phyloP scores from a whole-genome alignment of 805 yeast genomes.

The Saturnispora serradocipensis region DNA sequence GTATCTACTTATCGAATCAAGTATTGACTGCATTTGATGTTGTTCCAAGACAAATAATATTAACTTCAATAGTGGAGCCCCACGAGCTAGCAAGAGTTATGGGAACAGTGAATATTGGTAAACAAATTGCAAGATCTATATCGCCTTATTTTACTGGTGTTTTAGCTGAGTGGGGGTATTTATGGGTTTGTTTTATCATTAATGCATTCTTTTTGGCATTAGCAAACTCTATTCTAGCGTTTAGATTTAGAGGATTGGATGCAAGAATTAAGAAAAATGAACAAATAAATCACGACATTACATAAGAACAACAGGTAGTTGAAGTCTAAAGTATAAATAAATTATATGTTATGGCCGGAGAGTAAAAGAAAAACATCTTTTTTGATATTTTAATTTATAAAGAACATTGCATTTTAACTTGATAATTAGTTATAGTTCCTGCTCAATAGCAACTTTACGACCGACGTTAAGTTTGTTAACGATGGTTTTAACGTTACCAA shows the following conservation, averaged over 20 bases:
- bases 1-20: conserved; percentile 45
- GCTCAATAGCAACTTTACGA: conserved; percentile 18
- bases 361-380: not conserved
- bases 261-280: conserved; percentile 16
- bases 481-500: conserved; percentile 1
- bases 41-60: conserved; percentile 76
- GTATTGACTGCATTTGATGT: conserved; percentile 79
- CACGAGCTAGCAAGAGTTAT: conserved; percentile 64
- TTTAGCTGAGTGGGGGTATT: conserved; percentile 42
- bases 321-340: not conserved
- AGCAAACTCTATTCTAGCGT: conserved; percentile 38
- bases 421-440: conserved; percentile 13
- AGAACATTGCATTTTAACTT: not conserved
- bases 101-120: conserved; percentile 81
- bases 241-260: conserved; percentile 35
- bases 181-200: conserved; percentile 45
- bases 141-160: conserved; percentile 79
- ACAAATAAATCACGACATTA: conserved; percentile 15
- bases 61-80: conserved; percentile 56
- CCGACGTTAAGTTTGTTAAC: conserved; percentile 16
- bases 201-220: conserved; percentile 42
- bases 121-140: conserved; percentile 73
- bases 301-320: not conserved
- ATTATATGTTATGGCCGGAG: not conserved
- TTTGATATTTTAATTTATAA: not conserved